phyloP scores from a whole-genome alignment of 1,139 yeast genomes.

The Suhomyces guaymorum region DNA sequence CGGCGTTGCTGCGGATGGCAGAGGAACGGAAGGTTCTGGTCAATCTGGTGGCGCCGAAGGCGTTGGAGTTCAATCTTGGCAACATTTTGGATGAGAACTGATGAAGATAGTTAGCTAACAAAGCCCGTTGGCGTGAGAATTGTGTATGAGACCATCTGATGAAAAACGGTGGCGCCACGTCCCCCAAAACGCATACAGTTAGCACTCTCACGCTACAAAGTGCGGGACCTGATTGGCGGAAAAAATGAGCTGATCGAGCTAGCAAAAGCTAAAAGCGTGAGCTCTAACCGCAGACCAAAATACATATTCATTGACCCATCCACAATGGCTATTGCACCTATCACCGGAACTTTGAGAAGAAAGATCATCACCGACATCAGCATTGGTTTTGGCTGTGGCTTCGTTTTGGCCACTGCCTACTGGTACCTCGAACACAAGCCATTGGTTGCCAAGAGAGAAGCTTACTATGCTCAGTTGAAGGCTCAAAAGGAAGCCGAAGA shows the following conservation, averaged over 20 bases:
- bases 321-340: conserved; percentile 85
- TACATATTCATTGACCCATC: conserved; percentile 4
- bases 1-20: conserved; percentile 30
- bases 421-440: conserved; percentile 86
- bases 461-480: conserved; percentile 74
- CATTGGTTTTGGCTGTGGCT: conserved; percentile 57
- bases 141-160: conserved; percentile 4
- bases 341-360: conserved; percentile 81
- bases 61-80: conserved; percentile 15
- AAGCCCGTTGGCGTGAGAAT: not conserved
- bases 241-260: conserved; percentile 22
- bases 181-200: too few relatives aligned
- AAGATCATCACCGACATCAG: conserved; percentile 79
- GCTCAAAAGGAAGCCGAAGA: conserved; percentile 75
- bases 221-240: conserved; percentile 16
- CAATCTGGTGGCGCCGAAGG: conserved; percentile 13
- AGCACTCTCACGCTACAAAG: conserved; percentile 1
- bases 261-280: not conserved
- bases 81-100: conserved; percentile 10
- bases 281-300: conserved; percentile 1
- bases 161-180: conserved; percentile 8
- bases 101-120: not conserved
- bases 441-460: conserved; percentile 73
- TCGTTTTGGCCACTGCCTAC: conserved; percentile 49
- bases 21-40: conserved; percentile 45